Evolutionary conservation across 345 rosid genomes (phyloP), one percentile per base, ranked within the genome.

Genomic region (Heritiera fomes): DNA sequence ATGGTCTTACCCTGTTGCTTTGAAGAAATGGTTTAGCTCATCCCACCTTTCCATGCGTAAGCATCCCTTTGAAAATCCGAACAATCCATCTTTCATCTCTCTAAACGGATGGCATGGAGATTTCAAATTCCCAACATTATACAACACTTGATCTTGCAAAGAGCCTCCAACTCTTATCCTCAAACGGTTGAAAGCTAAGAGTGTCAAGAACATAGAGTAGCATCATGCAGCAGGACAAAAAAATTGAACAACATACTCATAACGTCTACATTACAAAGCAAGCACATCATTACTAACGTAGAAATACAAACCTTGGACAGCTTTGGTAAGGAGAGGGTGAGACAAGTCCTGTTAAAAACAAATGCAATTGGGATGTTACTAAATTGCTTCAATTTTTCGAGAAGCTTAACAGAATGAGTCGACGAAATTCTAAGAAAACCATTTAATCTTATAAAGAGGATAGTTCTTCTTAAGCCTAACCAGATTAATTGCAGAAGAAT

Each of bases 121-220:
- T 75, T 80, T 83, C 79, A 84, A 83, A 59, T 75, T 46, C 73
- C 93, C 99, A 4, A 92, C 88, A 53, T 91, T 91, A 74, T 96
- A 96, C 49, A 83, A 70, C 15, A 96, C 98, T 89, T 82, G 98
- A 79, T 96, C 98, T 92, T 96, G 99, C 86, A 96, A 85, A 66
- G 99, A 94, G 73, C 99, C 99, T 30, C 99, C 99, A 9, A 96
- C 82, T 72, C 99, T 89, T 88, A 96, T 88, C 89, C 98, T 91
- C 90, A 94, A 85, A 56, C 79, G 77, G 84, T 76, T 77, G 80
- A 96, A 96, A 65, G 99, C 99, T 94, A 81, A 49, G 73, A 71
- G 61, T 73, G 43, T 71, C 78, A 78, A 43, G 79, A 77, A 75
- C 32, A 40, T 18, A 79, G 62, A 74, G 67, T 47, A 38, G 76